Percentiles rank a stretch among this genome's conserved stretches.
These are phyloP conservation scores for Phytopythium kandeliae DNA, from an alignment of 352 stramenopile species.

Conservation along the genomic window DNA sequence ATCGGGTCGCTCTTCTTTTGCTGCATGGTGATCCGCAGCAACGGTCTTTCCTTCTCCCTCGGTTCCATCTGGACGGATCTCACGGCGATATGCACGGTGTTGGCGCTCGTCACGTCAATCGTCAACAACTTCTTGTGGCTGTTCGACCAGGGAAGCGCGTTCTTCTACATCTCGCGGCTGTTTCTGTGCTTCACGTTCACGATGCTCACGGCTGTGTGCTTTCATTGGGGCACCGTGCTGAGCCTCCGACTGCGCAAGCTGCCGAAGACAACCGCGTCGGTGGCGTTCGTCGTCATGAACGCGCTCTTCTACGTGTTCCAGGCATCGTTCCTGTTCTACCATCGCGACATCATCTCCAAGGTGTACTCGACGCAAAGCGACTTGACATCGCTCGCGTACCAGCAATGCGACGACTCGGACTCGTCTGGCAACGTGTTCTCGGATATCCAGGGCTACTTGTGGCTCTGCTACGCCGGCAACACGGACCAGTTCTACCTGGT, in stretches of 20 bases:
- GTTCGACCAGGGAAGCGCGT: constrained; percentile 52
- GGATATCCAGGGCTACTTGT: constrained; percentile 82
- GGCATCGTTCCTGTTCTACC: constrained; percentile 57
- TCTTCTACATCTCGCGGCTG: constrained; percentile 79
- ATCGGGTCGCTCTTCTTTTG: constrained; percentile 78
- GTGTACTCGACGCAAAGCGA: constrained; percentile 75
- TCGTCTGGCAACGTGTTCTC: constrained; percentile 70
- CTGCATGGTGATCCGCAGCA: constrained; percentile 74
- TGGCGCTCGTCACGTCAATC: constrained; percentile 65
- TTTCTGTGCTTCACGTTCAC: constrained; percentile 86
- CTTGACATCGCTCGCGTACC: constrained; percentile 62
- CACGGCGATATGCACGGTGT: constrained; percentile 78
- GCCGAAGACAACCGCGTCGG: constrained; percentile 53
- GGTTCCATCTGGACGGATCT: constrained; percentile 86
- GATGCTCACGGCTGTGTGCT: constrained; percentile 85
- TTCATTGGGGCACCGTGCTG: constrained; percentile 84
- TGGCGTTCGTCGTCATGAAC: constrained; percentile 71
- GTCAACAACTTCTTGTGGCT: constrained; percentile 86
- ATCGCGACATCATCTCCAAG: constrained; percentile 55
- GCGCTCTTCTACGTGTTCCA: constrained; percentile 79
- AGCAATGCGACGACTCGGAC: constrained; percentile 58
- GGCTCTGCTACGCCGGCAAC: constrained; percentile 70
- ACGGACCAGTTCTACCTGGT: constrained; percentile 74
- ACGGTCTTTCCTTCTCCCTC: constrained; percentile 77
- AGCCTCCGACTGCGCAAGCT: constrained; percentile 72